phyloP scores from a whole-genome alignment of 176 grass and related monocot species.

The Canna indica region DNA sequence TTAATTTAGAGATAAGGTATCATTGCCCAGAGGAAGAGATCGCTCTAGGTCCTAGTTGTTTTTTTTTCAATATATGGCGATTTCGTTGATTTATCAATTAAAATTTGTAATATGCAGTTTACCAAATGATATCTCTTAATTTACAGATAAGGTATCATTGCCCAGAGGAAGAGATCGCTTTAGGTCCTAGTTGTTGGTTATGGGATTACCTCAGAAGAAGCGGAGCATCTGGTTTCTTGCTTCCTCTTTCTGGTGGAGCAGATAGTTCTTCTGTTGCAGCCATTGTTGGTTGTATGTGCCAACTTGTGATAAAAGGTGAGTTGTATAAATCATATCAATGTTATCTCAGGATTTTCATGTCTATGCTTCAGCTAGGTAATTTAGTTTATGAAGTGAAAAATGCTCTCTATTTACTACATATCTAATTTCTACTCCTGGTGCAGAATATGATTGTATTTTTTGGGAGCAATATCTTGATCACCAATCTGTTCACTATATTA shows the following conservation, averaged over 20 bases:
- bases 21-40: conserved; percentile 93
- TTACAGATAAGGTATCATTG: conserved; percentile 68
- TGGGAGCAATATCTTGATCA: background rate
- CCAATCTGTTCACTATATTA: background rate
- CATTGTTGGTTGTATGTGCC: conserved; percentile 94
- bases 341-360: background rate
- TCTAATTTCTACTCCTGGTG: background rate
- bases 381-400: background rate
- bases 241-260: conserved; percentile 92
- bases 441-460: background rate
- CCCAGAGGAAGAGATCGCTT: conserved; percentile 92
- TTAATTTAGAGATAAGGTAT: conserved; percentile 43
- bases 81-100: background rate
- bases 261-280: conserved; percentile 98
- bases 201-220: conserved; percentile 98
- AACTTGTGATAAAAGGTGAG: conserved; percentile 82
- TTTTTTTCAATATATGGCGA: background rate
- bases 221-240: conserved; percentile 88
- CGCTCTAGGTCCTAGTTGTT: conserved; percentile 90
- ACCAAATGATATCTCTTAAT: background rate
- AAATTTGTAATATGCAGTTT: background rate
- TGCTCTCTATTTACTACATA: background rate
- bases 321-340: background rate
- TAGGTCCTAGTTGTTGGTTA: conserved; percentile 94
- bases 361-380: background rate